A percentile compares a stretch with the other conserved stretches of the same genome.
These are phyloP conservation scores for Ceratocystis eucalypticola DNA, from an alignment of 2,329 filamentous ascomycete genomes.

Conservation along the genomic window DNA sequence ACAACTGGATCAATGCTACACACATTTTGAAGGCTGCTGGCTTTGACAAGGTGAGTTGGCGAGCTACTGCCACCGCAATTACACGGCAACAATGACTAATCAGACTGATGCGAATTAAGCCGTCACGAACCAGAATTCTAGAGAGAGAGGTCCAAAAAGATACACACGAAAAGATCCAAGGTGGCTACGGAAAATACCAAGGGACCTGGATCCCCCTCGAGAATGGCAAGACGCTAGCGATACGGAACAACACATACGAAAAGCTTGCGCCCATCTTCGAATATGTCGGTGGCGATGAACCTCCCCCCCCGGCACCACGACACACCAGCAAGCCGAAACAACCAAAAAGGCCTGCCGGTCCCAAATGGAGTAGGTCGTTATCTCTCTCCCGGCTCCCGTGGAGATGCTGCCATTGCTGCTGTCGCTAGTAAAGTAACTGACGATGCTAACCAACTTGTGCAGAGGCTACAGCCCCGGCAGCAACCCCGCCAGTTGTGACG, in stretches of 20 bases:
- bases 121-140: constrained; percentile 82
- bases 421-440: neutral
- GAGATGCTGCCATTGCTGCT: neutral
- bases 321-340: constrained; percentile 79
- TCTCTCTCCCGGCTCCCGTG: neutral
- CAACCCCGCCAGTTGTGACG: constrained; percentile 22
- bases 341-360: constrained; percentile 50
- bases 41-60: constrained; percentile 58
- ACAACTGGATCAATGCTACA: constrained; percentile 99
- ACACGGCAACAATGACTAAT: neutral
- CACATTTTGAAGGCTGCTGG: constrained; percentile 95
- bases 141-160: constrained; percentile 96
- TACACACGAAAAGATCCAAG: constrained; percentile 92
- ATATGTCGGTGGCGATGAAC: constrained; percentile 69
- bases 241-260: constrained; percentile 74
- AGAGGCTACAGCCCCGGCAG: constrained; percentile 22
- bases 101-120: constrained; percentile 27
- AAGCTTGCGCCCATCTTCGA: constrained; percentile 81
- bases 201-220: constrained; percentile 92
- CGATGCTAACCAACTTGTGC: neutral
- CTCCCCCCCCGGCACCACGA: constrained; percentile 84
- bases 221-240: constrained; percentile 66
- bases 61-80: too few relatives aligned
- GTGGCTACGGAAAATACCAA: constrained; percentile 98
- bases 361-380: constrained; percentile 36